A percentile compares a stretch with the other conserved stretches of the same genome.
Conservation (phyloP, 2,329 filamentous ascomycete species). For the Arthrocladium fulminans region DNA sequence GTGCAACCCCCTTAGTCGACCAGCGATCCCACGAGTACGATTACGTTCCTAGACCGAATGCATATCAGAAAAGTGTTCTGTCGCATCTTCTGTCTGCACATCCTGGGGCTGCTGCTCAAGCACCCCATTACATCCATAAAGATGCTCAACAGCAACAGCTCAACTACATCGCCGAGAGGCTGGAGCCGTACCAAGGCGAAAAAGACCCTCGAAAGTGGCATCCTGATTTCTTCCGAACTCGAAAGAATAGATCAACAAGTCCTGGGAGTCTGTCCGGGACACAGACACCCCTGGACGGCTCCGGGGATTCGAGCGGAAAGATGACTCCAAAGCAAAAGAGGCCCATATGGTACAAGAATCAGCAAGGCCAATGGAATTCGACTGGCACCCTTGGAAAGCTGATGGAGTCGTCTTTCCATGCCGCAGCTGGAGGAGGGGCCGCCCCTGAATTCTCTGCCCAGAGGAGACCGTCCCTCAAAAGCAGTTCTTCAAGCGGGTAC, state of each 20-base stretch:
- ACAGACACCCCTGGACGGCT: neutral
- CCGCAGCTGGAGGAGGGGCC: neutral
- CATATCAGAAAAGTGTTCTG: neutral
- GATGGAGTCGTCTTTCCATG: neutral
- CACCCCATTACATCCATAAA: neutral
- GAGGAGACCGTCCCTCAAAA: neutral
- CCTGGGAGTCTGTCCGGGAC: neutral
- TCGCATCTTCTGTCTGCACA: neutral
- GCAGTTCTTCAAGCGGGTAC: neutral
- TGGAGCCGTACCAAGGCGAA: neutral
- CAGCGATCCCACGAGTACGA: constrained; percentile 3
- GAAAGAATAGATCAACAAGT: neutral
- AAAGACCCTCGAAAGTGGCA: neutral
- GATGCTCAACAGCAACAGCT: neutral
- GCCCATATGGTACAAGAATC: constrained; percentile 3
- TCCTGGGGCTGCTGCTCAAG: neutral
- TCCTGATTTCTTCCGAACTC: constrained; percentile 1
- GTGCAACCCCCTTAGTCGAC: neutral
- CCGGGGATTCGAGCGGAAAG: neutral
- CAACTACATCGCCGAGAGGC: neutral
- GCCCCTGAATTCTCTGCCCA: neutral
- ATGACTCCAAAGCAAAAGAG: neutral
- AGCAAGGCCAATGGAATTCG: constrained; percentile 1
- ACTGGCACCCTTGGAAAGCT: neutral
- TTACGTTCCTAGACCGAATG: neutral